These are phyloP conservation scores for Jasminum sambac DNA, from an alignment of 257 asterid species.

Conservation along the genomic window DNA sequence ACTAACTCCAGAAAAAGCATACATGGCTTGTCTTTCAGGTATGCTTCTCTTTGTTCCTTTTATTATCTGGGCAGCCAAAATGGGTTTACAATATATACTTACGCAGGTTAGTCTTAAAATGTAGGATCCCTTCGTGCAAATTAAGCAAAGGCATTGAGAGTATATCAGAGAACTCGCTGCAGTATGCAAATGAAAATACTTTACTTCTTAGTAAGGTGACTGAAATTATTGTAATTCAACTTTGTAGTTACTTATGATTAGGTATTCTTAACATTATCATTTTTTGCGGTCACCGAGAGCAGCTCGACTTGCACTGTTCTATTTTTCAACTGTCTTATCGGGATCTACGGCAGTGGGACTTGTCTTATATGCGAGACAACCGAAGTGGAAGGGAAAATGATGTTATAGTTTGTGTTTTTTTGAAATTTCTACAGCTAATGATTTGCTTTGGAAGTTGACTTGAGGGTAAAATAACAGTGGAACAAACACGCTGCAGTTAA, in stretches of 20 bases:
- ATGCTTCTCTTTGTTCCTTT: conserved; percentile 21
- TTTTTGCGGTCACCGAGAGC: conserved; percentile 76
- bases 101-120: conserved; percentile 20
- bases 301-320: conserved; percentile 55
- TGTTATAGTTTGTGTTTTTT: neutral
- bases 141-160: conserved; percentile 74
- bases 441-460: neutral
- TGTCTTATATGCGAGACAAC: conserved; percentile 61
- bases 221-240: conserved; percentile 4
- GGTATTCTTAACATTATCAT: conserved; percentile 11
- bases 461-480: neutral
- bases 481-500: neutral
- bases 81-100: conserved; percentile 5
- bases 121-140: conserved; percentile 75
- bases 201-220: conserved; percentile 77
- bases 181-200: conserved; percentile 88
- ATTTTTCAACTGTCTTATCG: conserved; percentile 62
- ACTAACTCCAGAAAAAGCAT: conserved; percentile 72
- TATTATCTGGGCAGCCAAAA: conserved; percentile 9
- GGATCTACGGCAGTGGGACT: conserved; percentile 64
- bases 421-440: neutral
- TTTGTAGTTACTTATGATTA: neutral
- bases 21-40: conserved; percentile 64
- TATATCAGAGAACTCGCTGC: conserved; percentile 73
- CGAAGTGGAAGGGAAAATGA: conserved; percentile 61